These are phyloP conservation scores for Lactarius quietus DNA, from an alignment of 768 basidiomycete species.

Conservation along the genomic window DNA sequence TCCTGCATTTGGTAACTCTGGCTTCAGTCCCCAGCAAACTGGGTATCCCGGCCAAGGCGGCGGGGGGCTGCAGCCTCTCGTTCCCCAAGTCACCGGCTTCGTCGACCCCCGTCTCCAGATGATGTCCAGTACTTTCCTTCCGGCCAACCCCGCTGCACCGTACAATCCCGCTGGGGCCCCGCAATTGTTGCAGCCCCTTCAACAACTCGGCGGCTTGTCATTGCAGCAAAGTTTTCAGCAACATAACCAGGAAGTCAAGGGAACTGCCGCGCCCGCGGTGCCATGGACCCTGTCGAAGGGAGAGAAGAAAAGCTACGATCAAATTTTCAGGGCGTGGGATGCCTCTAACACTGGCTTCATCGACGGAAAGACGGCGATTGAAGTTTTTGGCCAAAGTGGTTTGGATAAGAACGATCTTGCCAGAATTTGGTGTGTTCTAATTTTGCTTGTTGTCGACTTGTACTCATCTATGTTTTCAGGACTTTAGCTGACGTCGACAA, in stretches of 20 bases:
- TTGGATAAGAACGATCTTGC: slow-evolving; percentile 86
- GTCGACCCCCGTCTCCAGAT: slow-evolving; percentile 80
- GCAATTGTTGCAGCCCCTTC: slow-evolving; percentile 59
- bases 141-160: slow-evolving; percentile 58
- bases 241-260: slow-evolving; percentile 71
- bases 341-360: slow-evolving; percentile 77
- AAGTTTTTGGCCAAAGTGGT: slow-evolving; percentile 94
- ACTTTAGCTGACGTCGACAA: slow-evolving; percentile 89
- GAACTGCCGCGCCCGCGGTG: slow-evolving; percentile 60
- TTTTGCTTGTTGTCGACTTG: slow-evolving; percentile 11
- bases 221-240: slow-evolving; percentile 87
- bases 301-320: slow-evolving; percentile 96
- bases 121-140: slow-evolving; percentile 94
- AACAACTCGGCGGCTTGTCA: slow-evolving; percentile 43
- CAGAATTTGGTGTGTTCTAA: slow-evolving; percentile 74
- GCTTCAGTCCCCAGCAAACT: slow-evolving; percentile 51
- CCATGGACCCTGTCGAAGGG: slow-evolving; percentile 84
- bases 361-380: slow-evolving; percentile 74
- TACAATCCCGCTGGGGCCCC: slow-evolving; percentile 59
- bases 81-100: slow-evolving; percentile 76
- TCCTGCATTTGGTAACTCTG: slow-evolving; percentile 44
- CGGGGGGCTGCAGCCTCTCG: slow-evolving; percentile 42
- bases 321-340: slow-evolving; percentile 98
- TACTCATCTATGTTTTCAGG: slow-evolving; percentile 46
- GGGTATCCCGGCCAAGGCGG: slow-evolving; percentile 49